Evolutionary conservation across 768 basidiomycete species (phyloP).

Genomic region (Mycena albidolilacea): DNA sequence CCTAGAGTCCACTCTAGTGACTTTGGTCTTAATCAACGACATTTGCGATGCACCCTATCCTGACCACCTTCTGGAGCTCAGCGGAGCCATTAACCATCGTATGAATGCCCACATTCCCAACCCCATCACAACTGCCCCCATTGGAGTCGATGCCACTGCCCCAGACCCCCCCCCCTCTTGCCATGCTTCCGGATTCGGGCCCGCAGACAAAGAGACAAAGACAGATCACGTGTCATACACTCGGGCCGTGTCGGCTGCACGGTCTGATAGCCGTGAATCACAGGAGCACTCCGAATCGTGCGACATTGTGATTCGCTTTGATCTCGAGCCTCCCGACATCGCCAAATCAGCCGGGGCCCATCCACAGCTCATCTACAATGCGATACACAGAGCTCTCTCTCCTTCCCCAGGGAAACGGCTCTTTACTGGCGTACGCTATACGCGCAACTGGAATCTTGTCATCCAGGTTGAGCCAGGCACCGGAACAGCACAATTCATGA

Average conservation of each 20-base stretch:
- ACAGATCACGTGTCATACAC: conserved; percentile 4
- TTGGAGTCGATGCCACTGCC: too few relatives aligned
- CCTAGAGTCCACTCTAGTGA: neutral
- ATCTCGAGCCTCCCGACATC: neutral
- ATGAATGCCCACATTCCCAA: neutral
- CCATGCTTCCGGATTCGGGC: too few relatives aligned
- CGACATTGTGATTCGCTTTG: conserved; percentile 2
- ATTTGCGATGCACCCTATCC: neutral
- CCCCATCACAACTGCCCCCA: too few relatives aligned
- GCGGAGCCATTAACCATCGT: neutral
- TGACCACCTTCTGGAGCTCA: neutral
- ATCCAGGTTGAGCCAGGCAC: conserved; percentile 1
- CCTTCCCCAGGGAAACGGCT: neutral
- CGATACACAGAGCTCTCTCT: neutral
- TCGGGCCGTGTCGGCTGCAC: conserved; percentile 1
- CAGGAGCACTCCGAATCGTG: neutral
- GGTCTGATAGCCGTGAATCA: neutral
- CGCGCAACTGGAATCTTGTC: conserved; percentile 4
- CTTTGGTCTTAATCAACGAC: neutral
- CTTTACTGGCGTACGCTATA: conserved; percentile 2
- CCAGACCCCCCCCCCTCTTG: too few relatives aligned
- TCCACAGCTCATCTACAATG: neutral
- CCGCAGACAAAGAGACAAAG: conserved; percentile 10
- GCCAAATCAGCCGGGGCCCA: neutral
- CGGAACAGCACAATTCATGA: neutral